Conservation (phyloP, 192 early-diverging fungal species). For the Lobosporangium transversale region DNA sequence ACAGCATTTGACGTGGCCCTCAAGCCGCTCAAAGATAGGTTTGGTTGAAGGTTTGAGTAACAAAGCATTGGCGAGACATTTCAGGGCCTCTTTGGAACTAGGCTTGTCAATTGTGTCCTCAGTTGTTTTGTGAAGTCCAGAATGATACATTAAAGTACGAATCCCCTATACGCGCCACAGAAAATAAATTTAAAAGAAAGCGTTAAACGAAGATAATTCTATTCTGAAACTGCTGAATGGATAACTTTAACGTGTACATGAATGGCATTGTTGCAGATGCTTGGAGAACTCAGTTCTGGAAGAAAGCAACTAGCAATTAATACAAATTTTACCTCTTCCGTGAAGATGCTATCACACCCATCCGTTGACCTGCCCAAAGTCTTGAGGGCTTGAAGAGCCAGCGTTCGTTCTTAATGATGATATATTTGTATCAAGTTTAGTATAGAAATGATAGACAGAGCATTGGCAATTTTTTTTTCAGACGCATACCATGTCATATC, state of each 20-base stretch:
- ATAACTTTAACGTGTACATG: no score
- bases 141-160: slow-evolving; percentile 40
- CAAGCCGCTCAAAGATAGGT: slow-evolving; percentile 54
- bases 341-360: slow-evolving; percentile 68
- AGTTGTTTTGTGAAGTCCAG: slow-evolving; percentile 28
- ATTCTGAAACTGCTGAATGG: no score
- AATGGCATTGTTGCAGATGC: no score
- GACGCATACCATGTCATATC: no score
- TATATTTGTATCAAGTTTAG: no score
- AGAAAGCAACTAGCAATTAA: neutral
- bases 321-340: slow-evolving; percentile 60
- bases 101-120: slow-evolving; percentile 45
- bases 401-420: slow-evolving; percentile 57
- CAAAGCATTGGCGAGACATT: slow-evolving; percentile 75
- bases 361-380: slow-evolving; percentile 64
- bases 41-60: slow-evolving; percentile 62
- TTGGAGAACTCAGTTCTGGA: no score
- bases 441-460: no score
- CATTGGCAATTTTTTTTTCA: neutral
- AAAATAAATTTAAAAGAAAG: neutral
- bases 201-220: no score
- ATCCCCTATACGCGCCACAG: slow-evolving; percentile 36
- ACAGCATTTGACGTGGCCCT: slow-evolving; percentile 53
- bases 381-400: slow-evolving; percentile 66
- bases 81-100: slow-evolving; percentile 64